These are phyloP conservation scores for Cryptosporidium meleagridis DNA, from an alignment of 169 alveolate species.

Conservation along the genomic window DNA sequence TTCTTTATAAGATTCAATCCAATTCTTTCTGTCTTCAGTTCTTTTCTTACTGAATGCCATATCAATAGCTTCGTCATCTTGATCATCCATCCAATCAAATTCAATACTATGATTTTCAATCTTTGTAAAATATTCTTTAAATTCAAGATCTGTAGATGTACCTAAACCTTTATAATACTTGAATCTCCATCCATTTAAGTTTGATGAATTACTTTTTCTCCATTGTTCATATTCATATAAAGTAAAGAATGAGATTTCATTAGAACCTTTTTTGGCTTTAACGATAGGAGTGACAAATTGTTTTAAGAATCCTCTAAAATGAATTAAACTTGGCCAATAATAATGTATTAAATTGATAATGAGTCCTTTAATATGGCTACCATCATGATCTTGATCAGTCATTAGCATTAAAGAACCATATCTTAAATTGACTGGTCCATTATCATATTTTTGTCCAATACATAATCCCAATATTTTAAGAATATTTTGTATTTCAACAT, in stretches of 20 bases:
- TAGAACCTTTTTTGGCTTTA: slow-evolving; percentile 92
- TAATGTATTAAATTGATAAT: slow-evolving; percentile 97
- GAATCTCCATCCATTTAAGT: slow-evolving; percentile 90
- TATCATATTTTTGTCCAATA: slow-evolving; percentile 85
- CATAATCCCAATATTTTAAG: slow-evolving; percentile 96
- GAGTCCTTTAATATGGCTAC: slow-evolving; percentile 99
- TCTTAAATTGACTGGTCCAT: slow-evolving; percentile 91
- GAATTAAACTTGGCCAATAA: slow-evolving; percentile 98
- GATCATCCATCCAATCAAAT: slow-evolving; percentile 88
- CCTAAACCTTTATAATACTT: slow-evolving; percentile 99
- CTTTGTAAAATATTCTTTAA: slow-evolving; percentile 97
- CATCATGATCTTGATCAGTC: slow-evolving; percentile 99
- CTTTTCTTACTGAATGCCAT: slow-evolving; percentile 97
- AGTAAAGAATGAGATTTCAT: slow-evolving; percentile 94
- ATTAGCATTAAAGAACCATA: slow-evolving; percentile 99
- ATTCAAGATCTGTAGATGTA: slow-evolving; percentile 98
- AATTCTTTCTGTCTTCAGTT: slow-evolving; percentile 97
- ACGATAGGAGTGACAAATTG: slow-evolving; percentile 99
- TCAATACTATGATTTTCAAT: slow-evolving; percentile 92
- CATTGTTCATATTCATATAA: slow-evolving; percentile 96
- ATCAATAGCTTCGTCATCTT: slow-evolving; percentile 96
- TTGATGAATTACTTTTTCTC: slow-evolving; percentile 83
- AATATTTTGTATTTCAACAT: slow-evolving; percentile 96
- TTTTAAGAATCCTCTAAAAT: slow-evolving; percentile 94
- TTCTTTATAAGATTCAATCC: slow-evolving; percentile 85